Conservation (phyloP, 2,329 filamentous ascomycete genomes). For the Aspergillus carbonarius region DNA sequence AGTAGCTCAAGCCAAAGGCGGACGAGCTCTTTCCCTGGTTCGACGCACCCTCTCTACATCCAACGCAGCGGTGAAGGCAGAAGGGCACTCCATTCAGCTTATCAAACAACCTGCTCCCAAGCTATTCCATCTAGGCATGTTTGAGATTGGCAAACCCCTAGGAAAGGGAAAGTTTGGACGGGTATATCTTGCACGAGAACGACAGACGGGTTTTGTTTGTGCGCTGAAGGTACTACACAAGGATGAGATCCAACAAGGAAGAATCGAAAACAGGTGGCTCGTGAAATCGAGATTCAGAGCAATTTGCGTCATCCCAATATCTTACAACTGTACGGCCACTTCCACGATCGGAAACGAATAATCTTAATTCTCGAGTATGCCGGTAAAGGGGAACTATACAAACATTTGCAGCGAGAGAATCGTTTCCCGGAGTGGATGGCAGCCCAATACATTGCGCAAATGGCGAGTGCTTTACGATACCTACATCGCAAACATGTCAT, state of each 20-base stretch:
- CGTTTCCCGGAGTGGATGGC: conserved; percentile 7
- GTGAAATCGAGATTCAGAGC: conserved; percentile 11
- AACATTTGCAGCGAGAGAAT: neutral
- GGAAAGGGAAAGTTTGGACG: neutral
- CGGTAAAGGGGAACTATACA: neutral
- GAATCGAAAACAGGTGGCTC: conserved; percentile 9
- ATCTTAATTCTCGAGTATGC: neutral
- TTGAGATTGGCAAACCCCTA: neutral
- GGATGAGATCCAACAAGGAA: conserved; percentile 5
- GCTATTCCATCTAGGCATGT: neutral
- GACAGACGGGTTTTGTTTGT: neutral
- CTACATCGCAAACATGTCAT: conserved; percentile 9
- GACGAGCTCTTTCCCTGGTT: neutral
- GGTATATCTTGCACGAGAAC: neutral
- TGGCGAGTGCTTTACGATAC: conserved; percentile 9
- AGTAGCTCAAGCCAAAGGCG: neutral
- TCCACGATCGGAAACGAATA: neutral
- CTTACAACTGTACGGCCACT: neutral
- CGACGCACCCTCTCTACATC: neutral
- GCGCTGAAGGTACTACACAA: conserved; percentile 2
- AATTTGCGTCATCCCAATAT: conserved; percentile 10
- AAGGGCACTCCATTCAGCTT: neutral
- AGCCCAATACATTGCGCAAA: conserved; percentile 9
- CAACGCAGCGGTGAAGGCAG: neutral
- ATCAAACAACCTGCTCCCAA: neutral